A percentile compares a stretch with the other conserved stretches of the same genome.
These are phyloP conservation scores for Arctium lappa DNA, from an alignment of 129 eudicot genomes.

Conservation along the genomic window DNA sequence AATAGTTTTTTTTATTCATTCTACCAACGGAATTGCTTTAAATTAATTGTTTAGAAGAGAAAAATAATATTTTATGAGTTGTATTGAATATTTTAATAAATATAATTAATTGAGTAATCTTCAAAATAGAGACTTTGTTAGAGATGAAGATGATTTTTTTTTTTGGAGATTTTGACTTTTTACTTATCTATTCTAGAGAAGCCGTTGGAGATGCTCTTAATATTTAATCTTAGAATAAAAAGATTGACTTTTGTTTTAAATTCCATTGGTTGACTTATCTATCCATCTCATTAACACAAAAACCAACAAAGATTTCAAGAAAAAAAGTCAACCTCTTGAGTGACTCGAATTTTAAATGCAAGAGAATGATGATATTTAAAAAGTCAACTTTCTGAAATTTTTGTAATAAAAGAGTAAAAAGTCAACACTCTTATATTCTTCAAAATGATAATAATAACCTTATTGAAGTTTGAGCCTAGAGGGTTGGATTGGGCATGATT, in stretches of 20 bases:
- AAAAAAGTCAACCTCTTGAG: constrained; percentile 19
- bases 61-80: no score
- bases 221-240: not conserved
- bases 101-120: no score
- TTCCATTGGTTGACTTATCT: not conserved
- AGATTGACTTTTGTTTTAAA: constrained; percentile 11
- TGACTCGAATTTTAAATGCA: constrained; percentile 18
- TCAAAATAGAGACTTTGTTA: no score
- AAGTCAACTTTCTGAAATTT: constrained; percentile 21
- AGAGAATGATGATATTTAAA: constrained; percentile 5
- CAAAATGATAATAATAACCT: not conserved
- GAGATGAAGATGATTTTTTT: no score
- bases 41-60: no score
- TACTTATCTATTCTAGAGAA: no score
- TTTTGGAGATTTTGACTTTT: no score
- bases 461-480: constrained; percentile 30
- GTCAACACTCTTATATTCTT: constrained; percentile 28
- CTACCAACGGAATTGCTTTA: no score
- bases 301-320: constrained; percentile 13
- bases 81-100: no score
- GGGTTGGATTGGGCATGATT: constrained; percentile 25
- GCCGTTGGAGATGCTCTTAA: no score
- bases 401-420: constrained; percentile 9
- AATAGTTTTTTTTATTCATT: no score
- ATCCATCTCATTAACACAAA: constrained; percentile 15